phyloP scores from a whole-genome alignment of 352 stramenopile genomes.

The Phytophthora citrophthora region DNA sequence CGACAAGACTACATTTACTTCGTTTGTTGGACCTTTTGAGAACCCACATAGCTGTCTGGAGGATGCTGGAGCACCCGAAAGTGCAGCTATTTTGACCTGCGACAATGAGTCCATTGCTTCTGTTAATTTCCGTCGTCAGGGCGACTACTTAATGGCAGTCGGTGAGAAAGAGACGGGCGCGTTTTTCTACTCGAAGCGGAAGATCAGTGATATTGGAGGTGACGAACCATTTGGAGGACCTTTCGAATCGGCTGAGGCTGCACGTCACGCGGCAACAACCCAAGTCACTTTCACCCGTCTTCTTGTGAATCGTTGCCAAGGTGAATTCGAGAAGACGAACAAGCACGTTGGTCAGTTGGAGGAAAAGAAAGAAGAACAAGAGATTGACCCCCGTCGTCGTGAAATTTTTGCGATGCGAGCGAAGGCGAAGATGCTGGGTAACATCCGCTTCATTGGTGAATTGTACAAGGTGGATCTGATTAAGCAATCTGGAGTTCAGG shows the following conservation, averaged over 20 bases:
- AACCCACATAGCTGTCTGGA: conserved; percentile 49
- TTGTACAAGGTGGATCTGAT: conserved; percentile 89
- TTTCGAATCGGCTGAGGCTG: conserved; percentile 59
- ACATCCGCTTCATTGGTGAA: conserved; percentile 90
- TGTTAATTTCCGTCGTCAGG: conserved; percentile 47
- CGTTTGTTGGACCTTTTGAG: conserved; percentile 62
- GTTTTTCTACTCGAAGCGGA: conserved; percentile 73
- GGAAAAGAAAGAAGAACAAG: conserved; percentile 47
- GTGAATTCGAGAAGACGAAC: conserved; percentile 85
- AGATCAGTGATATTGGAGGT: conserved; percentile 55
- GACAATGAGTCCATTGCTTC: conserved; percentile 32
- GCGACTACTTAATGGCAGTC: conserved; percentile 50
- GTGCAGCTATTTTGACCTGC: conserved; percentile 28
- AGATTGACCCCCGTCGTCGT: conserved; percentile 53
- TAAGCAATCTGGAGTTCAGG: conserved; percentile 79
- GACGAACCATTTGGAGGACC: conserved; percentile 71
- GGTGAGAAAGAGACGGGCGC: conserved; percentile 46
- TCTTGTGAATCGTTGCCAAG: conserved; percentile 78
- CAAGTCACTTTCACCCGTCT: conserved; percentile 78
- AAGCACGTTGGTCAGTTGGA: conserved; percentile 44
- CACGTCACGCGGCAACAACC: conserved; percentile 50
- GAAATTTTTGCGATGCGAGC: conserved; percentile 68
- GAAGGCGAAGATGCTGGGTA: conserved; percentile 85
- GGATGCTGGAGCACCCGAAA: conserved; percentile 36
- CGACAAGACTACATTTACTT: conserved; percentile 45